phyloP scores from a whole-genome alignment of 2,329 filamentous ascomycete genomes.

The Alternaria triticina region DNA sequence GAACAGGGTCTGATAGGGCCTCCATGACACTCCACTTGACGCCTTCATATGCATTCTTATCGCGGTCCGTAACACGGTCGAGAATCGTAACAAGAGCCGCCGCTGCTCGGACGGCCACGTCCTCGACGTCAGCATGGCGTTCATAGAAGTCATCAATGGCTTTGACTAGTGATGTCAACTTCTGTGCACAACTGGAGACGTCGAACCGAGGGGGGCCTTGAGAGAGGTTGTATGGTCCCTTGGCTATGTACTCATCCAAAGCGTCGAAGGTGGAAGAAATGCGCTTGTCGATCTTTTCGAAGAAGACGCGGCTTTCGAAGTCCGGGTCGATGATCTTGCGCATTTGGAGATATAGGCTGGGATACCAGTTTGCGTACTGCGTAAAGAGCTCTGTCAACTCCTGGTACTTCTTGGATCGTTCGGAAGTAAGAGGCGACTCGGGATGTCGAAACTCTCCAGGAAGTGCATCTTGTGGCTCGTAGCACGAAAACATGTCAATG shows the following conservation, averaged over 20 bases:
- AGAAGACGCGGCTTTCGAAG: slow-evolving; percentile 45
- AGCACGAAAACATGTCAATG: slow-evolving; percentile 45
- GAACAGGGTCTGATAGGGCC: slow-evolving; percentile 27
- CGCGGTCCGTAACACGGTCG: slow-evolving; percentile 39
- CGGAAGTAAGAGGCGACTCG: slow-evolving; percentile 32
- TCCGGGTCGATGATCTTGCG: slow-evolving; percentile 37
- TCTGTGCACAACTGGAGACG: slow-evolving; percentile 39
- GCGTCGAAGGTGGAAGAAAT: slow-evolving; percentile 36
- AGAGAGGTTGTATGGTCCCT: slow-evolving; percentile 32
- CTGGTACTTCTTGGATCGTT: slow-evolving; percentile 40
- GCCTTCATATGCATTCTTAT: slow-evolving; percentile 40
- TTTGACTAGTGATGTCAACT: slow-evolving; percentile 33
- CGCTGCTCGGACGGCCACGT: slow-evolving; percentile 34
- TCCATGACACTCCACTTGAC: slow-evolving; percentile 37
- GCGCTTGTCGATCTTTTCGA: slow-evolving; percentile 43
- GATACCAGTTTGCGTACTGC: slow-evolving; percentile 35
- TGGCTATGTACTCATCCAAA: slow-evolving; percentile 38
- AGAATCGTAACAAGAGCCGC: slow-evolving; percentile 42
- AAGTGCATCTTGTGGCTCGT: slow-evolving; percentile 44
- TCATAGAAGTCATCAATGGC: slow-evolving; percentile 38
- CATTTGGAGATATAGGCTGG: slow-evolving; percentile 35
- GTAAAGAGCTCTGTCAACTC: slow-evolving; percentile 39
- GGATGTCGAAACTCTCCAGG: slow-evolving; percentile 41
- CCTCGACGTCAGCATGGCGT: slow-evolving; percentile 29
- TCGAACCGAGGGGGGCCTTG: slow-evolving; percentile 33